phyloP scores from a whole-genome alignment of 768 basidiomycete genomes.

The Pisolithus sp. region DNA sequence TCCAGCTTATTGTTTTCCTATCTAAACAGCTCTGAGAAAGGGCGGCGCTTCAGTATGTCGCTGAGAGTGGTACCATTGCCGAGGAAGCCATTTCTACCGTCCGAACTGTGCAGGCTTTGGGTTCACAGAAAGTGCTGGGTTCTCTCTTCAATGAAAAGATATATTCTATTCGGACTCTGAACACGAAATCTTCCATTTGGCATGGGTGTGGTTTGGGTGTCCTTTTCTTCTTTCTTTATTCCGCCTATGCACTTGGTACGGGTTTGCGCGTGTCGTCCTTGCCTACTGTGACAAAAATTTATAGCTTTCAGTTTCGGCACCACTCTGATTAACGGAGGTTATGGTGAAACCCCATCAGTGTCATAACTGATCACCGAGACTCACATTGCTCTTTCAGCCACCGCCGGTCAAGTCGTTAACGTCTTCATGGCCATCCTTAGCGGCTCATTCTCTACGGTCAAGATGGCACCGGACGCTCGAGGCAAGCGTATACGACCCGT shows the following conservation, averaged over 20 bases:
- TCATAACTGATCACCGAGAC: background rate
- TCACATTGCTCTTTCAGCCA: slow-evolving; percentile 35
- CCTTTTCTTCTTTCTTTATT: slow-evolving; percentile 83
- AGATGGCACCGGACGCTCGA: slow-evolving; percentile 85
- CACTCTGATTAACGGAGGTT: slow-evolving; percentile 62
- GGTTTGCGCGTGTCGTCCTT: background rate
- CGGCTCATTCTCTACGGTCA: slow-evolving; percentile 82
- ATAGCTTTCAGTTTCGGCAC: slow-evolving; percentile 86
- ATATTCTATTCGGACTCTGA: slow-evolving; percentile 42
- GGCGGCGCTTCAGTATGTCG: slow-evolving; percentile 65
- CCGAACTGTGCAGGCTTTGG: slow-evolving; percentile 89
- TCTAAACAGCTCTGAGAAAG: slow-evolving; percentile 16
- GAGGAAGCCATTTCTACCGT: slow-evolving; percentile 92
- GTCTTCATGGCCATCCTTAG: slow-evolving; percentile 81
- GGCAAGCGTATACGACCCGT: slow-evolving; percentile 32
- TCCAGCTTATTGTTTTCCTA: background rate
- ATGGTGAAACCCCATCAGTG: slow-evolving; percentile 33
- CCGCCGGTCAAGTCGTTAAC: slow-evolving; percentile 71
- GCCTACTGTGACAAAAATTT: slow-evolving; percentile 1
- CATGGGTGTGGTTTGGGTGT: slow-evolving; percentile 56
- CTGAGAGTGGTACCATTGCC: slow-evolving; percentile 75
- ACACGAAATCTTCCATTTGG: slow-evolving; percentile 53
- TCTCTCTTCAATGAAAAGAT: slow-evolving; percentile 64
- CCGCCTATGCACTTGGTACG: slow-evolving; percentile 62
- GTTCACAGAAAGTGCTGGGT: slow-evolving; percentile 61